Evolutionary conservation across 2,329 filamentous ascomycete genomes (phyloP), one percentile per base, ranked within the genome.

Genomic region (Ceratocystis albifundus): DNA sequence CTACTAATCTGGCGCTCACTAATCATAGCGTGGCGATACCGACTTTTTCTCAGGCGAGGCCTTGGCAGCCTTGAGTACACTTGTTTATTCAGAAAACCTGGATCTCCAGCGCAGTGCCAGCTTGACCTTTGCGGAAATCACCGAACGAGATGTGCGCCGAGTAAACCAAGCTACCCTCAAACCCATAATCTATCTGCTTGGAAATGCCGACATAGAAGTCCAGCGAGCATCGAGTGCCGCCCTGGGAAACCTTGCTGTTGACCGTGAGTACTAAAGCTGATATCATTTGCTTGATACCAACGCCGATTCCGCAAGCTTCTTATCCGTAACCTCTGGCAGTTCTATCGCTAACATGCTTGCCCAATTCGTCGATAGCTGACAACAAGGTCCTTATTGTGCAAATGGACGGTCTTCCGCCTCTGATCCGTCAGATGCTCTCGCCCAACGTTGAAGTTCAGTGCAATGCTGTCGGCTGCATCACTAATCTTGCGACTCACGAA

Each of bases 41-140:
- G 93, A 99, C 77, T 99, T 99, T 84, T 99, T 99, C 78, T 88
- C 89, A 46, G 94, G 94, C 77, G 92, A 96, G 74, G 94, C 94
- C 59, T 85, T 99, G 67, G 88, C 89, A 77, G 93, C 94, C 59
- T 80, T 99, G 67, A 96, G 90, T 77, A 99, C 93, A 12, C 84
- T 99, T 30, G 94, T 99, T 67, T 99, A 96, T 76, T 99, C 94
- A 67, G 92, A 97, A 77, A 99, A 99, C 78, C 92, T 99, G 75
- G 94, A 99, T 75, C 82, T 99, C 65, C 94, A 99, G 79, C 85
- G 94, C 70, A 97, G 94, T 78, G 94, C 94, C 65, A 97, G 93
- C 76, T 84, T 99, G 76, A 99, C 94, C 1, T 99, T 99, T 81
- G 94, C 94, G 68, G 94, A 99, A 76, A 99, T 99, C 71, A 99